phyloP scores from a whole-genome alignment of 441 rosid species.

The Biscutella laevigata region DNA sequence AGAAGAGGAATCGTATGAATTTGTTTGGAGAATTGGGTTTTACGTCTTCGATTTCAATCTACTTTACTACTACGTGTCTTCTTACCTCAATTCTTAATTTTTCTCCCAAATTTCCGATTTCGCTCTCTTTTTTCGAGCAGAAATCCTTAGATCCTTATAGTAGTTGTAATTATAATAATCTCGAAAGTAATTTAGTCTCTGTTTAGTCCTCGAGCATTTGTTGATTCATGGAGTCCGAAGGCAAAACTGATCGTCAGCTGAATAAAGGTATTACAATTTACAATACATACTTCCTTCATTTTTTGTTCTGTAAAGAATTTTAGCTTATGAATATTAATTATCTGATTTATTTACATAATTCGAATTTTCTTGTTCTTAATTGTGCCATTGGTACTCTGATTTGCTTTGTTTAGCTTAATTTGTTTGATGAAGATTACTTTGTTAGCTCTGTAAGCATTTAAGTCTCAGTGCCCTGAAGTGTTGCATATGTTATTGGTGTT shows the following conservation, averaged over 20 bases:
- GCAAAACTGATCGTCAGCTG: constrained; percentile 54
- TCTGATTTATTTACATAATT: no score
- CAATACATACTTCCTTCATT: neutral
- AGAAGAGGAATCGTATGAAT: constrained; percentile 53
- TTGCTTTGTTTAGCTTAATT: no score
- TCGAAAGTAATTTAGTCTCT: constrained; percentile 7
- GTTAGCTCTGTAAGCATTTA: neutral
- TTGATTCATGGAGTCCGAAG: constrained; percentile 52
- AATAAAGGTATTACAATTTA: constrained; percentile 51
- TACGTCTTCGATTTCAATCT: constrained; percentile 42
- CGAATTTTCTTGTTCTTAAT: no score
- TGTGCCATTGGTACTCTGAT: no score
- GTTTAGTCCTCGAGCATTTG: constrained; percentile 6
- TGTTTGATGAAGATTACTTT: neutral
- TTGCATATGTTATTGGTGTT: constrained; percentile 9
- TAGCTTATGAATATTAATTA: no score
- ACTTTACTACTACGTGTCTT: constrained; percentile 36
- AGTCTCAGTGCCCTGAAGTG: neutral
- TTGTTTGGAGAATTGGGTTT: constrained; percentile 58
- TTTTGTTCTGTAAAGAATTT: no score
- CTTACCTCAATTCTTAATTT: constrained; percentile 57
- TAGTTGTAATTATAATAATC: neutral
- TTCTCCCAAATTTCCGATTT: constrained; percentile 57
- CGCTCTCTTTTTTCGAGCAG: constrained; percentile 41
- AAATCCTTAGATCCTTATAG: constrained; percentile 33